Evolutionary conservation across 2,329 filamentous ascomycete genomes (phyloP), one percentile per base, ranked within the genome.

Genomic region (Xylaria sp.): DNA sequence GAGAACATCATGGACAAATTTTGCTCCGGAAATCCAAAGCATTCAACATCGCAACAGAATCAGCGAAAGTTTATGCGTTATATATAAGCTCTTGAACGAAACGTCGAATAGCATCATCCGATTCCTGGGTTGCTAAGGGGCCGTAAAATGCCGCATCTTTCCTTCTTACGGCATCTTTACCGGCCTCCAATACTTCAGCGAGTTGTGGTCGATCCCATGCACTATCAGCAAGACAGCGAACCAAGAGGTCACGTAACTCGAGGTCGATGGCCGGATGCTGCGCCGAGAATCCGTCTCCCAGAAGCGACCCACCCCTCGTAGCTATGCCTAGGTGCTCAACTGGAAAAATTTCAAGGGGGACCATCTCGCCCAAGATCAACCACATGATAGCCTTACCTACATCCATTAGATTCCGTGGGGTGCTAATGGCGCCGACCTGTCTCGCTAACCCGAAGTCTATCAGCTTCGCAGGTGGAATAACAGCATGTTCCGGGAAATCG

Each of bases 361-460:
- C 5, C 3, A 9, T 17, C 17, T 17, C 20, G 15, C 44, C 7
- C 3, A 22, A 17, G 11, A 63, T 57, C 11, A 65, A n/a, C 11
- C 29, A 17, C 5, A 63, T 10, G 9, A 67, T 61, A 3, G 42
- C 36, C 15, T 13, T 47, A 9, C 29, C 17, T 33, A 33, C 15
- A 6, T 67, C 63, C 0, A 25, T 4, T 10, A 57, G 9, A 29
- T 70, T 69, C 13, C 0, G 15, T 22, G 15, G 15, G 1, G 15
- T 51, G 3, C 20, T 11, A 2, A 31, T 1, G 20, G 2, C 22
- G 25, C 11, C n/a, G n/a, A n/a, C 17, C 11, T 63, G 4, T 2
- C 5, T 11, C 2, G 67, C 27, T 11, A 55, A 5, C 1, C 65
- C 69, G 38, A 69, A 69, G 33, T 71, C 67, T 44, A 71, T 69